These are phyloP conservation scores for Ceratobasidium theobromae DNA, from an alignment of 1,284 basidiomycete genomes.

Conservation along the genomic window DNA sequence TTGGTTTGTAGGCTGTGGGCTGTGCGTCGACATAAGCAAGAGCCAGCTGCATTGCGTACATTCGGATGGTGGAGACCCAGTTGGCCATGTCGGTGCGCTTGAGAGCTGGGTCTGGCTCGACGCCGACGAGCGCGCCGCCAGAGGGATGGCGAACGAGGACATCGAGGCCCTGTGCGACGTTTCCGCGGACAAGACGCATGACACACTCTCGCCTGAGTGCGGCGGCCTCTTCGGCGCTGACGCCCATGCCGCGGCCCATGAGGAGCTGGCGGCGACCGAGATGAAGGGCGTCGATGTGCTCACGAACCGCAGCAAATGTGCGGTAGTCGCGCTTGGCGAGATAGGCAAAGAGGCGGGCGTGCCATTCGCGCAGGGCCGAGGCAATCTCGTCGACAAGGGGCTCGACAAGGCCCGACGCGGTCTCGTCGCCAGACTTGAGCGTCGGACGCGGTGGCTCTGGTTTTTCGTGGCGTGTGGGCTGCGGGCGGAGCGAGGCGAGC, in stretches of 20 bases:
- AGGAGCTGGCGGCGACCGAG: slow-evolving; percentile 87
- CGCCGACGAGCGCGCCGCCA: slow-evolving; percentile 84
- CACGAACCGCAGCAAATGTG: slow-evolving; percentile 82
- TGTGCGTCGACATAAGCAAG: slow-evolving; percentile 76
- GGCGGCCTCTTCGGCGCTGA: slow-evolving; percentile 85
- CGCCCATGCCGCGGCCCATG: slow-evolving; percentile 45
- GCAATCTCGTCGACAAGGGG: slow-evolving; percentile 98
- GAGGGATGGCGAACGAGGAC: slow-evolving; percentile 93
- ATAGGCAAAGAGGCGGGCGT: slow-evolving; percentile 87
- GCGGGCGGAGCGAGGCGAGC: slow-evolving; percentile 1
- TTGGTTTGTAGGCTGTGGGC: slow-evolving; percentile 42
- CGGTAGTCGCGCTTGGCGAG: slow-evolving; percentile 86
- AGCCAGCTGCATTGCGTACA: slow-evolving; percentile 84
- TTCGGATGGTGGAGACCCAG: slow-evolving; percentile 83
- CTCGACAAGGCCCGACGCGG: slow-evolving; percentile 74
- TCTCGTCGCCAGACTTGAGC: slow-evolving; percentile 90
- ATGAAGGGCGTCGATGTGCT: slow-evolving; percentile 90
- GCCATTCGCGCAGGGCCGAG: slow-evolving; percentile 94
- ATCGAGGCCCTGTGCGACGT: slow-evolving; percentile 89
- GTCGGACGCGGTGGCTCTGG: slow-evolving; percentile 70
- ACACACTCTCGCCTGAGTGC: slow-evolving; percentile 87
- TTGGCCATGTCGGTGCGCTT: slow-evolving; percentile 71
- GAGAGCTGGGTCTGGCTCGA: slow-evolving; percentile 52
- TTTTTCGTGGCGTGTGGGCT: slow-evolving; percentile 13
- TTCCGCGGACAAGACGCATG: slow-evolving; percentile 82